Evolutionary conservation across 345 rosid species (phyloP), one percentile per base, ranked within the genome.

Genomic region (Citrus reticulata): DNA sequence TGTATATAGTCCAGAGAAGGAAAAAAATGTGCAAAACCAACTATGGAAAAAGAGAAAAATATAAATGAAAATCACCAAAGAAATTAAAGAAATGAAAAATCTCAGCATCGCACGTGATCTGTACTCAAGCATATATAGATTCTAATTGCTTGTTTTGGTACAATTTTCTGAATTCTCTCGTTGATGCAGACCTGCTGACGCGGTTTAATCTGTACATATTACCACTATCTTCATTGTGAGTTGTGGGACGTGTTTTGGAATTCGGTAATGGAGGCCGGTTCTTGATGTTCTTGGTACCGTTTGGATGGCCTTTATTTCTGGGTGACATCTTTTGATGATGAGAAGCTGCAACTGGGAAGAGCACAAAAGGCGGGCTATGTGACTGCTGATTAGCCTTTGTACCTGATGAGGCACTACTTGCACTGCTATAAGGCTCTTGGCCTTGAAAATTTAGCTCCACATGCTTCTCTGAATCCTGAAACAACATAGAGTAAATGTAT

Each of bases 101-200:
- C 27, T 62, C 54, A 59, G 37, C 65, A 42, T 11, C 57, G 61
- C 2, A 7, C n/a, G 29, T 25, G 65, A 59, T 85, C 78, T 87
- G 67, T 74, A 76, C 74, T 88, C 88, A 34, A 63, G 24, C 13
- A 77, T 85, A 58, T 73, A 85, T 55, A 66, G 76, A 58, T 65
- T 80, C 82, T 14, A 82, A 25, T 42, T 80, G 87, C 67, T 85
- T 84, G 79, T 78, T 80, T 68, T 78, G 86, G 64, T 77, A 75
- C 72, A 27, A 14, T 57, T 80, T 87, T 39, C 88, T 70, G 80
- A 81, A 85, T 63, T 91, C 95, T 81, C 93, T 87, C 1, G 89
- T 80, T 10, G 93, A 86, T 60, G 85, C 84, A 75, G 93, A 88
- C 82, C 89, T 83, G 40, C 76, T 35, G 35, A 87, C 79, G 73